Base-by-base conservation (phyloP, 2,329 filamentous ascomycete genomes). In the Mariannaea elegans region DNA sequence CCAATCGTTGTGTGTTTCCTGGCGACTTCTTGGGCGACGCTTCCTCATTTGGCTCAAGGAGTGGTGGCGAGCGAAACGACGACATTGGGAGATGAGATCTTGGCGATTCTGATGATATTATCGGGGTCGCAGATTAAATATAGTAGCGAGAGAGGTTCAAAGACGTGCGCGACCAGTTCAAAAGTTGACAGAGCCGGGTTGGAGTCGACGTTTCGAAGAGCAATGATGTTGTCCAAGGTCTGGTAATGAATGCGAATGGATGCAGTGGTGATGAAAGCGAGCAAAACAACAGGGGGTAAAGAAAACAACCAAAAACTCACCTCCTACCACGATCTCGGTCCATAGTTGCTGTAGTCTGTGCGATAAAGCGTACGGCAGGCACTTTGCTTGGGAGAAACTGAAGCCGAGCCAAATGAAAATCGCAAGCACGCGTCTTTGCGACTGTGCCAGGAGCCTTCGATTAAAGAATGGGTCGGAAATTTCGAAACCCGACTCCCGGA, bases 271-370 rank as follows among this genome's bases (percentile, higher is more conserved):
- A 61, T 56, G 47, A 41, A 46, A 38, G 44, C 13, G 54, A 12
- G 19, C 24, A 46, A 23, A 44, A 53, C 31, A 52, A 52, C 19
- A 27, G 48, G 45, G 39, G 36, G 36, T 23, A 65, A 59, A 19
- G 39, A 55, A 66, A 62, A 41, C 27, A 24, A 23, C 29, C n/a
- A 27, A 42, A 31, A 9, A 61, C 73, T 71, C 63, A 78, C 77
- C 76, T 76, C 48, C 76, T 66, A 61, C 76, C 75, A 56, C 76
- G 73, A 60, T 78, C 76, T 50, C 76, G 75, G 59, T 77, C 75
- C 75, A 77, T 77, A 10, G 32, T 64, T 56, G 48, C 49, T 54
- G 16, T 55, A 16, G 31, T 23, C 16, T 50, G 21, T 42, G 32
- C 34, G 45, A 38, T 39, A n/a, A 52, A 54, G 54, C 34, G 42